Percentiles rank a stretch among this genome's conserved stretches.
Conservation (phyloP, 2,329 filamentous ascomycete genomes). For the Fusarium sarcochroum region DNA sequence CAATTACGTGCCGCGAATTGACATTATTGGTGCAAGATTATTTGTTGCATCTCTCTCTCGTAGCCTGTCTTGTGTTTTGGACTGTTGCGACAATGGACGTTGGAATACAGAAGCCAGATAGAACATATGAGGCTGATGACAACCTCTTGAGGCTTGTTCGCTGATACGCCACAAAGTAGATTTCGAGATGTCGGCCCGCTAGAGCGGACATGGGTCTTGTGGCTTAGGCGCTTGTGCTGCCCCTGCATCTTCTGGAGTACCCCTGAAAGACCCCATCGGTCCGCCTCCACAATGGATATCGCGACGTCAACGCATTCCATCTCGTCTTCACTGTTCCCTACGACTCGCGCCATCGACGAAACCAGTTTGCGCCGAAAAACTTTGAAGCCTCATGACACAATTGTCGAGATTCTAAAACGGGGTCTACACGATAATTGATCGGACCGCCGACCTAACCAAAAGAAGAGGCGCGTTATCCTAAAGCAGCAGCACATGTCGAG, state of each 20-base stretch:
- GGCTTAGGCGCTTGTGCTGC: conserved; percentile 28
- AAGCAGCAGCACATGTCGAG: conserved; percentile 43
- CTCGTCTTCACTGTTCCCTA: conserved; percentile 16
- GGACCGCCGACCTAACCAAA: conserved; percentile 25
- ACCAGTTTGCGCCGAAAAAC: conserved; percentile 28
- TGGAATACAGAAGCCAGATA: conserved; percentile 28
- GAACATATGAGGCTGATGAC: conserved; percentile 33
- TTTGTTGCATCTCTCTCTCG: conserved; percentile 18
- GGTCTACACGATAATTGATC: conserved; percentile 7
- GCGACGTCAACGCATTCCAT: conserved; percentile 43
- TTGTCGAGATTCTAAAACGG: conserved; percentile 6
- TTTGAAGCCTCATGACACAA: conserved; percentile 14
- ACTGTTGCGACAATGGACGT: background rate
- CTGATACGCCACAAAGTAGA: conserved; percentile 19
- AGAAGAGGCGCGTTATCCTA: conserved; percentile 33
- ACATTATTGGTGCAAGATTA: background rate
- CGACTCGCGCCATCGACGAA: conserved; percentile 35
- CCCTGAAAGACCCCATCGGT: conserved; percentile 38
- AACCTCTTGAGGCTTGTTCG: conserved; percentile 29
- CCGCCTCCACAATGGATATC: conserved; percentile 34
- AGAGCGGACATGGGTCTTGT: conserved; percentile 31
- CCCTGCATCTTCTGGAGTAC: conserved; percentile 40
- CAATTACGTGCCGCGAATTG: conserved; percentile 13
- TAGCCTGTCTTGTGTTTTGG: background rate
- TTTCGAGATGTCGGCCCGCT: background rate